These are phyloP conservation scores for Cucurbita ficifolia DNA, from an alignment of 306 rosid species.

Conservation along the genomic window DNA sequence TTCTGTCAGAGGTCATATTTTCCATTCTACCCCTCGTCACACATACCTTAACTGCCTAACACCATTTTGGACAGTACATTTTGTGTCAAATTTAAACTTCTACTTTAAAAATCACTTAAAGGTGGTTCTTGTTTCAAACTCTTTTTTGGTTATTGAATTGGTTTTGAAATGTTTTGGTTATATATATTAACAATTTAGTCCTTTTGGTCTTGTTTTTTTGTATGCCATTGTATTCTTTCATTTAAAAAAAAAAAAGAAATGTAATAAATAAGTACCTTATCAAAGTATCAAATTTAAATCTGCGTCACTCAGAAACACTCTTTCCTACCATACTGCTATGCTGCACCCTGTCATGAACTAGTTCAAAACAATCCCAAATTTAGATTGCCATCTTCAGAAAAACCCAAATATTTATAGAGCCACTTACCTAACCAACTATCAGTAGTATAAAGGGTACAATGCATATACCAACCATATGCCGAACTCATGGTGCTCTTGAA, in stretches of 20 bases:
- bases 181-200: neutral
- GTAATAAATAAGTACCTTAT: neutral
- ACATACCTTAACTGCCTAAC: no score
- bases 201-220: neutral
- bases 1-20: no score
- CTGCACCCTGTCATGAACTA: neutral
- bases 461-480: neutral
- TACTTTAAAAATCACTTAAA: neutral
- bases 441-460: neutral
- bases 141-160: neutral
- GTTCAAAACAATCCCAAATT: neutral
- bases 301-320: neutral
- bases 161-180: neutral
- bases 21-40: no score
- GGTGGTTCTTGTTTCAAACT: neutral
- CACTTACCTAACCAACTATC: neutral
- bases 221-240: no score
- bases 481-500: neutral
- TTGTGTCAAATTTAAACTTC: neutral
- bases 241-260: neutral
- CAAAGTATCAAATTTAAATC: neutral
- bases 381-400: neutral
- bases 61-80: neutral
- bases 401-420: neutral
- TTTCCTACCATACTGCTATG: neutral